Percentiles rank a stretch among this genome's conserved stretches.
Evolutionary conservation across 768 basidiomycete genomes (phyloP).

Genomic region (Leccinum truebloodii): DNA sequence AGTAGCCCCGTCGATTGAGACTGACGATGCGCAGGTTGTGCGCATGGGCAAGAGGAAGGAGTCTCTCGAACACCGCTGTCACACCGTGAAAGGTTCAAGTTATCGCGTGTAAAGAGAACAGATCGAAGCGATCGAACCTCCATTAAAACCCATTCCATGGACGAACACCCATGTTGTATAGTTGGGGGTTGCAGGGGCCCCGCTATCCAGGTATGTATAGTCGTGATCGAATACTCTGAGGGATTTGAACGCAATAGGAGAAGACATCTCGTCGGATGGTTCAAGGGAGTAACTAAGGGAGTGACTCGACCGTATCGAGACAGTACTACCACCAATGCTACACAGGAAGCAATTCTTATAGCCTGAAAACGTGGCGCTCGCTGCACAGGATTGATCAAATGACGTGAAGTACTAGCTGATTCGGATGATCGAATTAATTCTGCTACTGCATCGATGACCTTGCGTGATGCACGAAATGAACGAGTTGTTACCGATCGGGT

Average conservation of each 20-base stretch:
- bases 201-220: slow-evolving; percentile 28
- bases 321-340: neutral
- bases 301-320: neutral
- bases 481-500: neutral
- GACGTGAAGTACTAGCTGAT: neutral
- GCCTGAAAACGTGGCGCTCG: neutral
- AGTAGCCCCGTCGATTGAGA: slow-evolving; percentile 30
- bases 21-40: slow-evolving; percentile 26
- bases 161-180: slow-evolving; percentile 27
- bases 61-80: slow-evolving; percentile 16
- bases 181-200: slow-evolving; percentile 14
- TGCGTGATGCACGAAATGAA: neutral
- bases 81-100: neutral
- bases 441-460: neutral
- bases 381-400: neutral
- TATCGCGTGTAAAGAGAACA: neutral
- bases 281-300: neutral
- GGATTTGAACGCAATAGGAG: slow-evolving; percentile 2
- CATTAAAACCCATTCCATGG: slow-evolving; percentile 25
- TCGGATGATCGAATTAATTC: neutral
- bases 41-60: slow-evolving; percentile 23
- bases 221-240: slow-evolving; percentile 18
- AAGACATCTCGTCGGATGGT: slow-evolving; percentile 4
- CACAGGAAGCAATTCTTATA: neutral
- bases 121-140: slow-evolving; percentile 9